Evolutionary conservation across 2,329 filamentous ascomycete genomes (phyloP), one percentile per base, ranked within the genome.

Genomic region (Sclerotinia spermophila): DNA sequence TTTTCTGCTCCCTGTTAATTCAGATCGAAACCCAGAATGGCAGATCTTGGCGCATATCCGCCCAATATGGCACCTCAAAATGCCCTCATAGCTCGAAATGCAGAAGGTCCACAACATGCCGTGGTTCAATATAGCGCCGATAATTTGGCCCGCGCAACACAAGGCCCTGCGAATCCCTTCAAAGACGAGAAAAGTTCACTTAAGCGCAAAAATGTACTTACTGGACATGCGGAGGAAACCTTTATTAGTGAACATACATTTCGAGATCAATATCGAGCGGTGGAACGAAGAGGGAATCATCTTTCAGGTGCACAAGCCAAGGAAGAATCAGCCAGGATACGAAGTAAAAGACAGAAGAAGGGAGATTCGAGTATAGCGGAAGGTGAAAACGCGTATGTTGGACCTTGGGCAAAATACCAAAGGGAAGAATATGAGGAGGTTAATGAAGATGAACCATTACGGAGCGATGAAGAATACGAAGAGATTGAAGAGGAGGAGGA

Each of bases 201-300:
- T 71, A 95, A 94, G 81, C 89, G 92, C 72, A 95, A 94, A 79
- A 95, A 94, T 73, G 86, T 94, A 1, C 85, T 92, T 17, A 97
- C 96, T 0, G 96, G 96, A 17, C 91, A 88, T 77, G 96, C 96
- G 2, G 87, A 96, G 76, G 95, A 99, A 81, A 94, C 92, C 0
- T 92, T 88, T 75, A 89, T 99, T 74, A 97, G 93, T 80, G 96
- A 98, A 78, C 89, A 95, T 74, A 94, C 92, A 0, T 99, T 99
- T 80, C 89, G 93, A 75, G 88, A 88, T 77, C 94, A 96, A 74
- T 94, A 97, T 79, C 90, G 93, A 71, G 94, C 93, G 2, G 87
- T 96, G 72, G 90, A 95, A 79, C 86, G 91, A 74, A 86, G 87
- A 73, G 81, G 86, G 0, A 84, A 85, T 75, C 84, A 84, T 72